These are phyloP conservation scores for Xylaria sp. DNA, from an alignment of 2,329 filamentous ascomycete genomes.

Conservation along the genomic window DNA sequence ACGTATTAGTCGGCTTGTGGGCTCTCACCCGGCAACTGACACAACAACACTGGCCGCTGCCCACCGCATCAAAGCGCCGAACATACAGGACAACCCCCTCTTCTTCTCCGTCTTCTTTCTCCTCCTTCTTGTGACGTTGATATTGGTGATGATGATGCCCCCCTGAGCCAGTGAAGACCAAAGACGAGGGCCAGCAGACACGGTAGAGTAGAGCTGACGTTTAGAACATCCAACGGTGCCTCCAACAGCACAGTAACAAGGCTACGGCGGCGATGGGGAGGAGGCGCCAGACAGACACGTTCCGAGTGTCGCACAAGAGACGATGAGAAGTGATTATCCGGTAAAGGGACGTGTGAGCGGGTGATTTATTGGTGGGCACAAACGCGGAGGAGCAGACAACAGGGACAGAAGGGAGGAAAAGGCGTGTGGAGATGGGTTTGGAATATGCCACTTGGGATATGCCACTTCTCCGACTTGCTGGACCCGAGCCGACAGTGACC, in stretches of 20 bases:
- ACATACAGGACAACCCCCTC: slow-evolving; percentile 25
- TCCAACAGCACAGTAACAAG: slow-evolving; percentile 32
- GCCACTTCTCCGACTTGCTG: slow-evolving; percentile 34
- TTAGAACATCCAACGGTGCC: slow-evolving; percentile 27
- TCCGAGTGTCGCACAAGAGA: slow-evolving; percentile 37
- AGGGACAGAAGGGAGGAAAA: slow-evolving; percentile 24
- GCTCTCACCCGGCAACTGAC: slow-evolving; percentile 48
- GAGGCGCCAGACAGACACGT: slow-evolving; percentile 25
- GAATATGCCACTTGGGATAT: slow-evolving; percentile 30
- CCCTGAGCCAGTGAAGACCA: slow-evolving; percentile 32
- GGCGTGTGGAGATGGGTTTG: slow-evolving; percentile 36
- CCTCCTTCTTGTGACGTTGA: neutral
- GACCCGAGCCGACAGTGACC: slow-evolving; percentile 17
- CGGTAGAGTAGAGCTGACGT: slow-evolving; percentile 22
- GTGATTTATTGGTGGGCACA: slow-evolving; percentile 36
- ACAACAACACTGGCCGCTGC: slow-evolving; percentile 33
- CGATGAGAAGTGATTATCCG: slow-evolving; percentile 43
- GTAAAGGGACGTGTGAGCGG: slow-evolving; percentile 27
- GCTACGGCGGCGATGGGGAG: slow-evolving; percentile 30
- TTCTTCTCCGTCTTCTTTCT: slow-evolving; percentile 22
- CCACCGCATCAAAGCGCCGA: slow-evolving; percentile 40
- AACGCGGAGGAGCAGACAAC: slow-evolving; percentile 31
- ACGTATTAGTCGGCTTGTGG: slow-evolving; percentile 45
- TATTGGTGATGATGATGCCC: slow-evolving; percentile 31
- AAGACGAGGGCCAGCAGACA: slow-evolving; percentile 5